phyloP scores from a whole-genome alignment of 2,329 filamentous ascomycete species.

The Sclerotinia glacialis region DNA sequence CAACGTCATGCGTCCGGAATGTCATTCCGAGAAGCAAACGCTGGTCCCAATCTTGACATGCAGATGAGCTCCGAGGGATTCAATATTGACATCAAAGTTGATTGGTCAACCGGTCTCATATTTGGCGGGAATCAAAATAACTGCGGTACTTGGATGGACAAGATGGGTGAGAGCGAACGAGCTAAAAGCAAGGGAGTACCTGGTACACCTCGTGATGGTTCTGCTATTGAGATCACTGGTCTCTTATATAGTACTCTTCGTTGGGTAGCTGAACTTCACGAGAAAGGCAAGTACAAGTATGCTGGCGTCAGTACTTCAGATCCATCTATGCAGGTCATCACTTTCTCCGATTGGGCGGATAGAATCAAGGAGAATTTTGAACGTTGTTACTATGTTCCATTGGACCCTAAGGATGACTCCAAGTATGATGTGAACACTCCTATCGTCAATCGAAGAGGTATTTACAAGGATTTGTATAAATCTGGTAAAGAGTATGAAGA shows the following conservation, averaged over 20 bases:
- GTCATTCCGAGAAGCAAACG: conserved; percentile 92
- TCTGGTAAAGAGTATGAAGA: conserved; percentile 96
- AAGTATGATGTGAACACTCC: conserved; percentile 76
- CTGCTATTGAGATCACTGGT: conserved; percentile 91
- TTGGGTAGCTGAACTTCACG: conserved; percentile 71
- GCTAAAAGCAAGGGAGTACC: conserved; percentile 91
- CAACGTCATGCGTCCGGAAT: conserved; percentile 89
- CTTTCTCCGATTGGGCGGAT: conserved; percentile 74
- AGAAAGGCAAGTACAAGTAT: conserved; percentile 69
- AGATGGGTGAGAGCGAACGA: conserved; percentile 97
- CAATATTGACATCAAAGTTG: conserved; percentile 83
- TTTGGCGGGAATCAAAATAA: conserved; percentile 93
- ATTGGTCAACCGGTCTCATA: conserved; percentile 87
- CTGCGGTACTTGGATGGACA: conserved; percentile 99
- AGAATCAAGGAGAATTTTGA: conserved; percentile 86
- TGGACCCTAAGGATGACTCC: conserved; percentile 64
- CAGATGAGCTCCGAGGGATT: conserved; percentile 95
- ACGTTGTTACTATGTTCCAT: conserved; percentile 83
- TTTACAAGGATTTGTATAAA: conserved; percentile 96
- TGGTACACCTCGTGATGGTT: conserved; percentile 93
- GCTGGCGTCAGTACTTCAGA: conserved; percentile 66
- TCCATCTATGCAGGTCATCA: conserved; percentile 52
- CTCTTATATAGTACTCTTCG: conserved; percentile 83
- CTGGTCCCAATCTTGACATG: conserved; percentile 79
- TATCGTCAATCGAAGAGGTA: conserved; percentile 84